Percentiles rank a stretch among this genome's conserved stretches.
phyloP scores from a whole-genome alignment of 768 basidiomycete species.

The Obba rivulosa region DNA sequence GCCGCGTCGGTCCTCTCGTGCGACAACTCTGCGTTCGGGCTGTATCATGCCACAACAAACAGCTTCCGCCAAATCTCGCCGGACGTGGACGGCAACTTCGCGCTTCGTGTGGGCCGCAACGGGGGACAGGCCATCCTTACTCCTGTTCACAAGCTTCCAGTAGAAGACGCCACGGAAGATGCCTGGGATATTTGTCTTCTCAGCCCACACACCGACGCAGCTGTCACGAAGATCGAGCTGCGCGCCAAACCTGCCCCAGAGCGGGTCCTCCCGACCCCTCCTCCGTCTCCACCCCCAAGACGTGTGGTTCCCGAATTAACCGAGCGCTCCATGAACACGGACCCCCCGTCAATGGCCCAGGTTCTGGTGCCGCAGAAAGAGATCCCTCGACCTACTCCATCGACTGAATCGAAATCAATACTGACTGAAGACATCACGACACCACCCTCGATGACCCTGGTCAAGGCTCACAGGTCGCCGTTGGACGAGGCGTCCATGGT shows the following conservation, averaged over 20 bases:
- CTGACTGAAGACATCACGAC: too few species aligned
- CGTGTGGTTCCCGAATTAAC: not conserved
- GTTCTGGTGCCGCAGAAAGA: too few species aligned
- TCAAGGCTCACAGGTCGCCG: too few species aligned
- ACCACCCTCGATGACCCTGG: too few species aligned
- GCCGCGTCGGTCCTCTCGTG: not conserved
- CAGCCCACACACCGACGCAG: not conserved
- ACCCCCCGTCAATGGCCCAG: too few species aligned
- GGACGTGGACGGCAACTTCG: not conserved
- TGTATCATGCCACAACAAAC: not conserved
- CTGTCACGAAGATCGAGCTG: not conserved
- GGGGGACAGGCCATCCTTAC: constrained; percentile 4
- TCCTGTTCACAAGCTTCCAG: not conserved
- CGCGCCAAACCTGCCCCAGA: not conserved
- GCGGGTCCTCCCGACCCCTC: constrained; percentile 6
- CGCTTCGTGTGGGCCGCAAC: constrained; percentile 3
- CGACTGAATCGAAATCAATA: too few species aligned
- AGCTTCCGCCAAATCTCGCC: not conserved
- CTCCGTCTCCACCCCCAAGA: constrained; percentile 4
- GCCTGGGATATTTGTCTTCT: not conserved
- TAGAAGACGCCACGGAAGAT: not conserved
- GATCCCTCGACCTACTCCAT: too few species aligned
- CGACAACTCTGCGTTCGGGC: not conserved
- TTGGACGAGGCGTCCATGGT: not conserved
- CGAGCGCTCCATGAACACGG: too few species aligned